Base-by-base conservation (phyloP, 306 rosid species). In the Cucumis melo region DNA sequence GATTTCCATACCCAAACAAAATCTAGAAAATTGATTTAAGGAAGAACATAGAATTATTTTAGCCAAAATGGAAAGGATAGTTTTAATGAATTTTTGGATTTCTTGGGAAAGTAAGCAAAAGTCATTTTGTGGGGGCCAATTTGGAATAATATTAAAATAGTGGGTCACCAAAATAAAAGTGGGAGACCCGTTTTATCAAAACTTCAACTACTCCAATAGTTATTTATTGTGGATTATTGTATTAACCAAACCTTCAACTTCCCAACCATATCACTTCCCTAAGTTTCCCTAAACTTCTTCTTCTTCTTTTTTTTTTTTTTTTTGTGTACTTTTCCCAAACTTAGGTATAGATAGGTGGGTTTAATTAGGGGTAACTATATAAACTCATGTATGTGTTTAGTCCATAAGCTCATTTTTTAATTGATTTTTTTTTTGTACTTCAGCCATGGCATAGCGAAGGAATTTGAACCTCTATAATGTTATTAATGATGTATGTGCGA, bases 181-280 rank as follows among this genome's bases (percentile, higher is more conserved):
- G 36, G 74, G 56, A 68, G 74, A 68, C 56, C 75, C 75, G 14
- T 44, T 7, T 44, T 70, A 70, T 44, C 75, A 70, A 44, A 44
- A 70, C 57, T 70, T 70, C 75, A 70, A 44, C 75, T 7, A 70
- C 75, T 44, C 7, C 39, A n/a, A 20, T 14, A 41, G 13, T 16
- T 44, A 70, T 70, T 70, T 44, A 12, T 70, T 68, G 74, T 42
- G 56, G 6, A 68, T 68, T 70, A 68, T 68, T 70, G 20, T 8
- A 46, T 70, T 44, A 70, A 70, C 55, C 75, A 68, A 68, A 42
- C 11, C 53, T 23, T 10, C 55, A 70, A 70, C 75, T 46, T 46
- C 58, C 55, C 75, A 70, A 70, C 75, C 58, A 70, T 54, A 21
- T 23, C 46, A 32, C 8, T 68, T 39, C 4, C 24, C 23, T 1